phyloP scores from a whole-genome alignment of 2,329 filamentous ascomycete species.

The Bipolaris oryzae region DNA sequence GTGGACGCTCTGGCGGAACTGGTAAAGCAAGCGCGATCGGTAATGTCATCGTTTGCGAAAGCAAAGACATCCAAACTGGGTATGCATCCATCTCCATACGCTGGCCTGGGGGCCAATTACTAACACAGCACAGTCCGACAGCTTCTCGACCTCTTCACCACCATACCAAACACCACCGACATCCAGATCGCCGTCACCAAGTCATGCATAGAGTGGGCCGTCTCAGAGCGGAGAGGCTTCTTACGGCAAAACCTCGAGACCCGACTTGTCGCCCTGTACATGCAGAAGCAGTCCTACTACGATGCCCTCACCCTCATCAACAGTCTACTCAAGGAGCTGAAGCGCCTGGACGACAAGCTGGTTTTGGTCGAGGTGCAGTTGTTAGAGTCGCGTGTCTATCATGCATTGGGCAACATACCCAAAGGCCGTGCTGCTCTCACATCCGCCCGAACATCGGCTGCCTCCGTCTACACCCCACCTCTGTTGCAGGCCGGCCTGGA shows the following conservation, averaged over 20 bases:
- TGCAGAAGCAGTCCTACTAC: slow-evolving; percentile 97
- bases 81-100: slow-evolving; percentile 55
- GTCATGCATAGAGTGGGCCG: slow-evolving; percentile 99
- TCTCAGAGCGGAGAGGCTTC: slow-evolving; percentile 91
- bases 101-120: neutral
- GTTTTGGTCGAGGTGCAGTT: slow-evolving; percentile 97
- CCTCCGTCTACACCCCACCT: slow-evolving; percentile 95
- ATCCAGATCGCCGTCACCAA: slow-evolving; percentile 94
- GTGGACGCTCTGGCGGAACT: slow-evolving; percentile 85
- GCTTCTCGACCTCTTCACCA: slow-evolving; percentile 91
- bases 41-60: slow-evolving; percentile 95
- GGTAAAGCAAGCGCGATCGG: slow-evolving; percentile 85
- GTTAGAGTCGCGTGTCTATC: slow-evolving; percentile 95
- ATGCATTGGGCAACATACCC: slow-evolving; percentile 93
- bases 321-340: slow-evolving; percentile 91
- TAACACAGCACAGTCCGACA: slow-evolving; percentile 73
- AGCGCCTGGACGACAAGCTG: slow-evolving; percentile 97
- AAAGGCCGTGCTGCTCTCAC: slow-evolving; percentile 96
- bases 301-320: slow-evolving; percentile 97
- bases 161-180: slow-evolving; percentile 93
- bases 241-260: slow-evolving; percentile 98
- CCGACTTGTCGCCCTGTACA: slow-evolving; percentile 89
- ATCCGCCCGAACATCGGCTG: slow-evolving; percentile 90
- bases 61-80: slow-evolving; percentile 98
- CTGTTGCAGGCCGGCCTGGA: slow-evolving; percentile 94